These are phyloP conservation scores for Claviceps purpurea DNA, from an alignment of 2,329 filamentous ascomycete genomes.

Conservation along the genomic window DNA sequence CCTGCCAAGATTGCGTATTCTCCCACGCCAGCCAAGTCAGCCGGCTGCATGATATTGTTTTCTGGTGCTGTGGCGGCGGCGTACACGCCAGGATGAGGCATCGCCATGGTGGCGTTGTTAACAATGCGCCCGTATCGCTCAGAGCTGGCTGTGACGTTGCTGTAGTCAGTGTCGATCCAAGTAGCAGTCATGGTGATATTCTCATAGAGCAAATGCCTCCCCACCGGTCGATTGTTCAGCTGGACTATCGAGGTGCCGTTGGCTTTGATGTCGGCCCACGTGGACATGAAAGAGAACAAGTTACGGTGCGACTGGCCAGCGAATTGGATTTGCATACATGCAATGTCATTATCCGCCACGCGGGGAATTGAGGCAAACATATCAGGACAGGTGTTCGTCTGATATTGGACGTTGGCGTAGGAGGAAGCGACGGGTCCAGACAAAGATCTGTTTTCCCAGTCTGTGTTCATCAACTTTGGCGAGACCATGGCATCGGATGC, in stretches of 20 bases:
- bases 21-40: constrained; percentile 49
- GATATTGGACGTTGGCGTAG: constrained; percentile 50
- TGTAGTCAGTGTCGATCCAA: constrained; percentile 49
- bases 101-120: constrained; percentile 64
- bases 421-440: constrained; percentile 43
- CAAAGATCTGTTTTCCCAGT: constrained; percentile 34
- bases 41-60: constrained; percentile 59
- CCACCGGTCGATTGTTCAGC: constrained; percentile 38
- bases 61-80: constrained; percentile 44
- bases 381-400: constrained; percentile 43
- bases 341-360: constrained; percentile 24
- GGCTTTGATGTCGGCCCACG: constrained; percentile 37
- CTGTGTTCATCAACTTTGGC: constrained; percentile 52
- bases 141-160: constrained; percentile 39
- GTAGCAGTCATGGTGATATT: constrained; percentile 57
- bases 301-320: constrained; percentile 60
- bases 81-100: constrained; percentile 60
- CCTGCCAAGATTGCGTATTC: constrained; percentile 55
- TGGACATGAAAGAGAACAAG: constrained; percentile 44
- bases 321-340: constrained; percentile 57
- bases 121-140: constrained; percentile 41
- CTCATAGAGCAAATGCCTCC: constrained; percentile 52
- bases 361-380: constrained; percentile 39
- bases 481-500: constrained; percentile 64
- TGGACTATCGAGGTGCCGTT: constrained; percentile 28